phyloP scores from a whole-genome alignment of 768 basidiomycete species.

The Kwoniella newhampshirensis region DNA sequence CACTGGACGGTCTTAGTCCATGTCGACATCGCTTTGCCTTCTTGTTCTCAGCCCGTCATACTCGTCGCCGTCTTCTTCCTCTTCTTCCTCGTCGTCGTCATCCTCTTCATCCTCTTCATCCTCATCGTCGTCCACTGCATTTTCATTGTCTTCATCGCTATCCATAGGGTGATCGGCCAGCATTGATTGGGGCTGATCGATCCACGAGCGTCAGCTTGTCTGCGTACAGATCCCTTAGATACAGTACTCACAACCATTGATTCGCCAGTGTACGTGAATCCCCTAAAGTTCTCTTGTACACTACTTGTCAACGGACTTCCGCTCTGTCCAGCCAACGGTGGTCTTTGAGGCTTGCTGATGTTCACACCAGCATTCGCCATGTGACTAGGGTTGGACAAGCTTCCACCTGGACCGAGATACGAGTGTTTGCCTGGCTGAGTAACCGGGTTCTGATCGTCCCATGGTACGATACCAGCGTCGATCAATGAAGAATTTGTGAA shows the following conservation, averaged over 20 bases:
- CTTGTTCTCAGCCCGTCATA: conserved; percentile 42
- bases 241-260: conserved; percentile 49
- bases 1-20: conserved; percentile 38
- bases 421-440: conserved; percentile 36
- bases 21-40: conserved; percentile 52
- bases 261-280: conserved; percentile 67
- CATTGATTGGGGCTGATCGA: conserved; percentile 38
- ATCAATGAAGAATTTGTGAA: conserved; percentile 71
- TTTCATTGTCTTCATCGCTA: conserved; percentile 54
- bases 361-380: conserved; percentile 35
- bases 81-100: conserved; percentile 64
- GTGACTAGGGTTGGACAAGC: conserved; percentile 26
- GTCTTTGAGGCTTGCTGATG: conserved; percentile 43
- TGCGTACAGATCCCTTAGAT: neutral
- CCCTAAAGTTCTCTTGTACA: conserved; percentile 94
- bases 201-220: conserved; percentile 5
- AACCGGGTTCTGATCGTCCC: conserved; percentile 53
- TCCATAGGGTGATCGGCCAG: conserved; percentile 45
- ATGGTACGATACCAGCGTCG: conserved; percentile 73
- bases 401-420: conserved; percentile 51
- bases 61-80: conserved; percentile 48
- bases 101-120: conserved; percentile 82
- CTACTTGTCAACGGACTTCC: conserved; percentile 80
- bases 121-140: conserved; percentile 58
- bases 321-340: conserved; percentile 20